These are phyloP conservation scores for Ogataea minuta DNA, from an alignment of 805 yeast genomes.

Conservation along the genomic window DNA sequence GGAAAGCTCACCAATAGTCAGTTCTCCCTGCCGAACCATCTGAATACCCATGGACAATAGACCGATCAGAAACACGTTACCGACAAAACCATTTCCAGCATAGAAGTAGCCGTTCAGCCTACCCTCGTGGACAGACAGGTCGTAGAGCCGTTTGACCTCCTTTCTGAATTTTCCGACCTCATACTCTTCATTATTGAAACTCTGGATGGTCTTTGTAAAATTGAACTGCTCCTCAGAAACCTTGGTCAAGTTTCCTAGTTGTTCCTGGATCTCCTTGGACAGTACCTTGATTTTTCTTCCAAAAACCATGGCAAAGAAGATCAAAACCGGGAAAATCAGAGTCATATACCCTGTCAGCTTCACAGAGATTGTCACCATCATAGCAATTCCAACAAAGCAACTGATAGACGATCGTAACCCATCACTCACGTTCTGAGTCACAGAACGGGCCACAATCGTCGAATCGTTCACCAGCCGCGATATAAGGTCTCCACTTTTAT, in stretches of 20 bases:
- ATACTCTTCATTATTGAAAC: constrained; percentile 79
- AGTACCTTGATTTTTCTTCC: constrained; percentile 75
- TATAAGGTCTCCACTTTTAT: constrained; percentile 88
- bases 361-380: constrained; percentile 88
- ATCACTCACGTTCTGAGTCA: constrained; percentile 87
- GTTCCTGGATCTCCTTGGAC: constrained; percentile 75
- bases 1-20: constrained; percentile 85
- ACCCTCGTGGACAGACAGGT: constrained; percentile 79
- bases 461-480: constrained; percentile 88
- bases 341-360: constrained; percentile 81
- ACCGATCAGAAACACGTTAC: constrained; percentile 77
- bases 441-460: constrained; percentile 78
- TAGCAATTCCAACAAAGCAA: constrained; percentile 81
- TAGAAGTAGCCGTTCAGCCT: constrained; percentile 70
- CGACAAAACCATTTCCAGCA: constrained; percentile 79
- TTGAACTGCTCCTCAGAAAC: constrained; percentile 89
- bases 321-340: constrained; percentile 77
- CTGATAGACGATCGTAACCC: constrained; percentile 83
- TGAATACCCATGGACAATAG: constrained; percentile 76
- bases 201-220: constrained; percentile 83
- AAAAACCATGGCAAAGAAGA: constrained; percentile 74
- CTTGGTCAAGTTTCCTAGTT: constrained; percentile 81
- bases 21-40: constrained; percentile 72
- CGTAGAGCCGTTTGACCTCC: constrained; percentile 63
- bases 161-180: constrained; percentile 75